Base-by-base conservation (phyloP, 805 yeast species). In the Yamadazyma endophytica region DNA sequence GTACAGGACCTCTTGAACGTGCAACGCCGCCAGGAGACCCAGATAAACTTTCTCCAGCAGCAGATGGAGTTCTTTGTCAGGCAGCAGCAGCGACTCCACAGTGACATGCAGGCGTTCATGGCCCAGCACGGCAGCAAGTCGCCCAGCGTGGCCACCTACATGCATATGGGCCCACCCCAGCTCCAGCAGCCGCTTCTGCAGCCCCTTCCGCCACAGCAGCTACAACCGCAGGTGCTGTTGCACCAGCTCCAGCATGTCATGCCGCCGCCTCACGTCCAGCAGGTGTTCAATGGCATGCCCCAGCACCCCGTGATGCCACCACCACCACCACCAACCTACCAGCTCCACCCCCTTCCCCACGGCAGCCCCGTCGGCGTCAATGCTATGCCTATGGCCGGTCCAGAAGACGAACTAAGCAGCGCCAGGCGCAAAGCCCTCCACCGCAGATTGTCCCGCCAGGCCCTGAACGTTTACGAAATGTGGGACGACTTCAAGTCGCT, bases 401-500 rank as follows among this genome's bases (percentile, higher is more conserved):
- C 27, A 11, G 36, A 30, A 24, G 30, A 32, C 25, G 37, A 33
- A 25, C 29, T 28, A 6, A 13, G 25, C 11, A 21, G 31, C 6
- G 42, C 43, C 26, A 37, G 58, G 9, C 47, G 46, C 26, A 26
- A 38, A 3, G 52, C 49, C 8, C 28, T 54, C 21, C 39, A 39
- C 23, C 24, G 57, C 18, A 35, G 57, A 30, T 45, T 53, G 20
- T 53, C 58, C 4, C 22, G 58, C 26, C 58, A 54, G 28, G 57
- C 58, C 0, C 39, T 46, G 20, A 47, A 55, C 11, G 32, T 56
- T 7, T 50, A 46, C 33, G 60, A 56, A 35, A 51, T 56, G 58
- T 56, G 61, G 61, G 54, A 56, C 35, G 61, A 56, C 35, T 56
- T 52, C 36, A 56, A 54, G 31, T 40, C 49, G 4, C 35, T 55